Base-by-base conservation (phyloP, 2,329 filamentous ascomycete species). In the Aspergillus sp. region DNA sequence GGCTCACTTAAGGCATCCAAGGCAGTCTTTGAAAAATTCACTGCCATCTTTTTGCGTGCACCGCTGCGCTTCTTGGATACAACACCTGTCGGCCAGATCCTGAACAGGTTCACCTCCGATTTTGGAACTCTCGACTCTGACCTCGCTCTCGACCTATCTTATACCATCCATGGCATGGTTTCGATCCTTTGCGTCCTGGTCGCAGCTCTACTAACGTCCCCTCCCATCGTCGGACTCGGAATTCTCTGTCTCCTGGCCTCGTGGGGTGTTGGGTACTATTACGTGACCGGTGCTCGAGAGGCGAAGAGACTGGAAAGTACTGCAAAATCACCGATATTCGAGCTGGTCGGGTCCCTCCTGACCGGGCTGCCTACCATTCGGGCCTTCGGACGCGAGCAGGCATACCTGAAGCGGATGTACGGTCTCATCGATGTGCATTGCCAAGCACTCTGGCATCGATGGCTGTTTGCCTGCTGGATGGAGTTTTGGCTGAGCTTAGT, bases 401-500 rank as follows among this genome's bases (percentile, higher is more conserved):
- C 81, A 1, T 93, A 91, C 62, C 78, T 89, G 45, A 79, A 86
- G 11, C 81, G 85, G 55, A 92, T 93, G 87, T 87, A 88, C 68
- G 70, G 72, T 48, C 83, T 83, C 63, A 83, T 93, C 17, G 90
- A 93, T 68, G 80, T 82, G 39, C 89, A 89, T 75, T 81, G 82
- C 30, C 81, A 83, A 8, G 82, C 88, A 0, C 85, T 83, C 30
- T 89, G 85, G 79, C 83, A 90, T 65, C 76, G 89, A 51, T 89
- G 85, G 83, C 79, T 89, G 2, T 88, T 90, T 70, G 90, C 90
- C 68, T 82, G 89, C 32, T 93, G 90, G 90, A 83, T 93, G 76
- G 83, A 85, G 24, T 87, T 89, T 75, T 83, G 89, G 4, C 88
- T 93, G 83, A 80, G 83, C 17, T 68, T 89, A 13, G 79, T 92